Base-by-base conservation (phyloP, 208 protist genomes). In the Leishmania aethiopica region DNA sequence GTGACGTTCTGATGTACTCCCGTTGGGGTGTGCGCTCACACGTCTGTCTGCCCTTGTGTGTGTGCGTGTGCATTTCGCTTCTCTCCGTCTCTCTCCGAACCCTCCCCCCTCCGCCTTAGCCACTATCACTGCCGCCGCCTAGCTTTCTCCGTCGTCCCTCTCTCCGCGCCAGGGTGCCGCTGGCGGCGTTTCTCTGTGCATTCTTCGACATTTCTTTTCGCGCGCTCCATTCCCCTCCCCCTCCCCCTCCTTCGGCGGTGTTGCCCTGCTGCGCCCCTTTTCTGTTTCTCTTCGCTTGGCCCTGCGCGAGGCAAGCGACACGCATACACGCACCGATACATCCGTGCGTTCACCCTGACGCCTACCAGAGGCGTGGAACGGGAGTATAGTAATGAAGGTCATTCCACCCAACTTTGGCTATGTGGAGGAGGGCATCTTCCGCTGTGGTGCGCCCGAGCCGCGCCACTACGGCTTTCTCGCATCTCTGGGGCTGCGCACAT, bases 401-500 rank as follows among this genome's bases (percentile, higher is more conserved):
- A 93, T 96, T 17, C 97, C 98, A 42, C 95, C 97, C 19, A 99
- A 99, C 81, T 99, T 99, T 91, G 98, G 98, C 47, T 98, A 98
- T 79, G 98, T 99, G 32, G 98, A 99, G 86, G 98, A 99, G 83
- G 91, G 97, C 78, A 92, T 99, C 59, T 99, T 98, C 84, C 90
- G 99, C 76, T 99, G 95, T 47, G 99, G 98, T n/a, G 86, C 97
- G 59, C 99, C 99, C 5, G 97, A 96, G 76, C 95, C 98, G 83
- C 88, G 98, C 13, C 99, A 99, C 81, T 99, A 99, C 83, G 92
- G 98, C 49, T 99, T 99, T 83, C 92, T 99, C 19, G 93, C 98
- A 42, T 99, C 96, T 28, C 90, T 99, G 22, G 86, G 95, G 32
- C 87, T 99, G 60, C 96, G 97, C 73, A 99, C 95, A 42, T 98